Conservation (phyloP, 202 grass and related monocot species). For the Brachypodium distachyon region DNA sequence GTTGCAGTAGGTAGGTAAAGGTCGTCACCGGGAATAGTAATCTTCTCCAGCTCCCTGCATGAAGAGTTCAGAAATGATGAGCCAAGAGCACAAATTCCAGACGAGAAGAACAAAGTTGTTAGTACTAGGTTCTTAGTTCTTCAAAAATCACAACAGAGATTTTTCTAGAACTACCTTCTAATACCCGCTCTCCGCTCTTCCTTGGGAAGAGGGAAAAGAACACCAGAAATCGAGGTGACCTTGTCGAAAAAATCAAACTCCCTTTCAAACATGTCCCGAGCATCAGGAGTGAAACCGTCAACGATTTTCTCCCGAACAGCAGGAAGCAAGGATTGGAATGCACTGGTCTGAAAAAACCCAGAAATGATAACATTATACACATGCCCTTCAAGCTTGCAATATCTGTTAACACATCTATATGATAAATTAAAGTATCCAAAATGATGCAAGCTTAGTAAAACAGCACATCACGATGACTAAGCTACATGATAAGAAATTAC, state of each 20-base stretch:
- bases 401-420: background rate
- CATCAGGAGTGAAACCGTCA: slow-evolving; percentile 71
- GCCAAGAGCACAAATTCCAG: background rate
- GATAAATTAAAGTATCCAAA: slow-evolving; percentile 1
- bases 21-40: slow-evolving; percentile 80
- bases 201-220: slow-evolving; percentile 93
- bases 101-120: background rate
- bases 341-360: slow-evolving; percentile 44
- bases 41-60: slow-evolving; percentile 91
- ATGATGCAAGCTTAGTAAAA: slow-evolving; percentile 5
- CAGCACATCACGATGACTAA: slow-evolving; percentile 1
- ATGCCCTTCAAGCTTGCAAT: slow-evolving; percentile 6
- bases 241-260: slow-evolving; percentile 95
- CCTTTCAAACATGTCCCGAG: slow-evolving; percentile 75
- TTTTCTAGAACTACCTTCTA: slow-evolving; percentile 52
- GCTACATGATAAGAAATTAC: background rate
- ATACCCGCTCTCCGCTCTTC: slow-evolving; percentile 93
- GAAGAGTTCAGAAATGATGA: slow-evolving; percentile 17
- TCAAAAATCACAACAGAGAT: background rate
- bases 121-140: slow-evolving; percentile 7
- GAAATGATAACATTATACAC: slow-evolving; percentile 8
- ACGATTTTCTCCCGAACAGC: slow-evolving; percentile 79
- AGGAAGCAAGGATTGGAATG: slow-evolving; percentile 83
- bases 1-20: slow-evolving; percentile 95
- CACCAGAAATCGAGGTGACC: slow-evolving; percentile 97